Percentiles rank a stretch among this genome's conserved stretches.
These are phyloP conservation scores for Benincasa hispida DNA, from an alignment of 306 rosid genomes.

Conservation along the genomic window DNA sequence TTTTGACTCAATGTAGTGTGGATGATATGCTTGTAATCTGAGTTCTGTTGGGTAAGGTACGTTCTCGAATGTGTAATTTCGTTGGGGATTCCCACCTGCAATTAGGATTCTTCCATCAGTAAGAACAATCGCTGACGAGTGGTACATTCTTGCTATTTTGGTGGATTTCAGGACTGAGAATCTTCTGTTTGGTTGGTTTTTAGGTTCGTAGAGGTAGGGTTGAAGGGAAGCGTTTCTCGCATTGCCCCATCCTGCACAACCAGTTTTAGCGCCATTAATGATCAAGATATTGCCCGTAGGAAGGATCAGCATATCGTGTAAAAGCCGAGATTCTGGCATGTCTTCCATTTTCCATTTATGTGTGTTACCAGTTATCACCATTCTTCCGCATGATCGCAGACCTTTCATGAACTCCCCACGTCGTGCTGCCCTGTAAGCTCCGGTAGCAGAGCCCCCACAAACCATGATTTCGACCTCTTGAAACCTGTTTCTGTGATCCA, in stretches of 20 bases:
- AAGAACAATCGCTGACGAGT: constrained; percentile 59
- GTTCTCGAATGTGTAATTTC: constrained; percentile 26
- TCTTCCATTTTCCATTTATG: constrained; percentile 62
- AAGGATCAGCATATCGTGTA: constrained; percentile 62
- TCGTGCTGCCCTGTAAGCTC: constrained; percentile 41
- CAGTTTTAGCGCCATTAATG: constrained; percentile 60
- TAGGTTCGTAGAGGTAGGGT: constrained; percentile 56
- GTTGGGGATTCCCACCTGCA: constrained; percentile 57
- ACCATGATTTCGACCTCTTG: constrained; percentile 53
- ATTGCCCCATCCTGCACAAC: constrained; percentile 49
- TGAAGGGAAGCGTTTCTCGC: constrained; percentile 55
- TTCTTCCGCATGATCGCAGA: constrained; percentile 66
- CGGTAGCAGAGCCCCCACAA: constrained; percentile 65
- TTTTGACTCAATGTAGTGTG: constrained; percentile 34
- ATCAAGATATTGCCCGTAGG: constrained; percentile 56
- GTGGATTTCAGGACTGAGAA: constrained; percentile 39
- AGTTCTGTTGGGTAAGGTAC: constrained; percentile 66
- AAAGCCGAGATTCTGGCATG: constrained; percentile 69
- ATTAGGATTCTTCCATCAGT: constrained; percentile 70
- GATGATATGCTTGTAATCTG: constrained; percentile 68
- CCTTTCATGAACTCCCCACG: constrained; percentile 29
- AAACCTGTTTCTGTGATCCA: constrained; percentile 39
- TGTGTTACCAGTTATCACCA: constrained; percentile 52
- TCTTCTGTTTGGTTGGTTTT: constrained; percentile 25
- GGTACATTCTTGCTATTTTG: constrained; percentile 63